Evolutionary conservation across 2,329 filamentous ascomycete species (phyloP).

Genomic region (Venturia pyrina): DNA sequence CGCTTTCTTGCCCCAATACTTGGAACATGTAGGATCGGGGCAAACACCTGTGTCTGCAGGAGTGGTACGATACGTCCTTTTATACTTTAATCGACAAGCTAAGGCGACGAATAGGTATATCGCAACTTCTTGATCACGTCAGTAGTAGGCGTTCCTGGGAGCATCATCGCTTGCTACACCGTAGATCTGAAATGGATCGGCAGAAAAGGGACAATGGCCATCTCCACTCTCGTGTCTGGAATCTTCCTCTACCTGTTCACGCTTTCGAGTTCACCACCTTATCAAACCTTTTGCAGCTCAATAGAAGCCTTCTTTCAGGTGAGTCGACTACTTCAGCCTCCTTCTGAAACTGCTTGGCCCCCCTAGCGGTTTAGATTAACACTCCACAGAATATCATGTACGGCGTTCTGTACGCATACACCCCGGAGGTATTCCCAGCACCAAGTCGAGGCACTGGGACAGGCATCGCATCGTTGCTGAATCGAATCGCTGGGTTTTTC

Average conservation of each 20-base stretch:
- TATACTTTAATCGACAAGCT: background rate
- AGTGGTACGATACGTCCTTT: background rate
- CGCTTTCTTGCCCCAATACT: conserved; percentile 79
- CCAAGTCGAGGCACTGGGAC: conserved; percentile 62
- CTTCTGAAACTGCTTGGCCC: background rate
- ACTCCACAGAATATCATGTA: conserved; percentile 56
- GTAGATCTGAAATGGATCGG: conserved; percentile 63
- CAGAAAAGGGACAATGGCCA: conserved; percentile 62
- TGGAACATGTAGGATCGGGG: conserved; percentile 46
- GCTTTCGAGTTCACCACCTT: conserved; percentile 44
- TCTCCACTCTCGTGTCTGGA: conserved; percentile 56
- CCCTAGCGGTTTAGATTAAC: background rate
- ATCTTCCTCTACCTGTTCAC: conserved; percentile 59
- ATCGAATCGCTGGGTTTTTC: conserved; percentile 55
- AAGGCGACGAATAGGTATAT: conserved; percentile 40
- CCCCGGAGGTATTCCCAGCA: conserved; percentile 66
- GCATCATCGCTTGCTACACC: conserved; percentile 61
- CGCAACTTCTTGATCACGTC: conserved; percentile 77
- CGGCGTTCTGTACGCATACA: conserved; percentile 66
- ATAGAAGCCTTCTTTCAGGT: conserved; percentile 58
- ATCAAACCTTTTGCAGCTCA: conserved; percentile 56
- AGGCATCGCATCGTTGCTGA: conserved; percentile 62
- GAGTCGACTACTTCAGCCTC: conserved; percentile 17
- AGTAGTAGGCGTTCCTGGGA: conserved; percentile 66
- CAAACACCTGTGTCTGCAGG: conserved; percentile 20